Conservation (phyloP, 179 eudicot species). For the Silene noctiflora region DNA sequence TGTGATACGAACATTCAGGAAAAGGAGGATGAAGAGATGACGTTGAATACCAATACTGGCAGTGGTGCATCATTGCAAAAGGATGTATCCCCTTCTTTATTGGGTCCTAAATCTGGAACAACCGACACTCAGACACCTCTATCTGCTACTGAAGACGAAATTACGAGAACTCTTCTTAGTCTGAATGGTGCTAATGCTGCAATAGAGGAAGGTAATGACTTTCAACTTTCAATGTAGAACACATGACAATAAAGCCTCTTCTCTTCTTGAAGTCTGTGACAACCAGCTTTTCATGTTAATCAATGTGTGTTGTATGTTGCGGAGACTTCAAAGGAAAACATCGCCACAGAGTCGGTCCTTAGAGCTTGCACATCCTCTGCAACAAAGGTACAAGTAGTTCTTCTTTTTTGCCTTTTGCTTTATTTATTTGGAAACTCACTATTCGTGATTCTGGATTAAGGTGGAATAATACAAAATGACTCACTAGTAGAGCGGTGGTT, state of each 20-base stretch:
- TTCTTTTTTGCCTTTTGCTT: neutral
- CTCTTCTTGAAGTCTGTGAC: neutral
- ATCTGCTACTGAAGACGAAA: neutral
- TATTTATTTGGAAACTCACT: neutral
- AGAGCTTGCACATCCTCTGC: neutral
- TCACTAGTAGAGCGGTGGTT: too few species aligned
- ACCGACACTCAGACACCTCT: neutral
- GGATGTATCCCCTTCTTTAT: too few species aligned
- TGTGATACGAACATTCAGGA: neutral
- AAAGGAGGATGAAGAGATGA: neutral
- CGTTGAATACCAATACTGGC: neutral
- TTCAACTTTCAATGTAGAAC: neutral
- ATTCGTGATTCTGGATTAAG: neutral
- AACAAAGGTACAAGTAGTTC: constrained; percentile 8
- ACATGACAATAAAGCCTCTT: neutral
- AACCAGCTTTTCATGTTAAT: neutral
- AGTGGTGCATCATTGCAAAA: neutral
- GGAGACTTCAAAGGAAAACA: neutral
- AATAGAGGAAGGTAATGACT: neutral
- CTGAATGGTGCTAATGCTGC: neutral
- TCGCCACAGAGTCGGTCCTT: neutral
- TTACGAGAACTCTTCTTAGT: constrained; percentile 5
- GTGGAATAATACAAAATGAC: neutral
- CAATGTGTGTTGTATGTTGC: neutral
- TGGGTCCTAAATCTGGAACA: too few species aligned